phyloP scores from a whole-genome alignment of 176 grass and related monocot genomes.

The Phyllostachys edulis region DNA sequence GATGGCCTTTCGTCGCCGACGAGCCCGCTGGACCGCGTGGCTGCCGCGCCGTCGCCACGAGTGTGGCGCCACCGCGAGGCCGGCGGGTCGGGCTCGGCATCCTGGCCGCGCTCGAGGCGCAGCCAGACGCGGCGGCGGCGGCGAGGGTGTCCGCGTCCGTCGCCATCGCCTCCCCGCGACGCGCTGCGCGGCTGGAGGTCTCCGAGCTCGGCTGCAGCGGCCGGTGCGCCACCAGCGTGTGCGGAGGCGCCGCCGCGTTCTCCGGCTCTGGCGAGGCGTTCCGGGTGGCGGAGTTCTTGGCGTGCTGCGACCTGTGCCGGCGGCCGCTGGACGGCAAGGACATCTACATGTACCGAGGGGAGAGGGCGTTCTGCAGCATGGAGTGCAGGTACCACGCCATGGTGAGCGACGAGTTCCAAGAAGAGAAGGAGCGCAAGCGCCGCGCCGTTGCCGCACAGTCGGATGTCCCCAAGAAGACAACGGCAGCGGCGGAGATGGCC shows the following conservation, averaged over 20 bases:
- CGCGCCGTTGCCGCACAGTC: neutral
- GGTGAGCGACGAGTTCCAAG: slow-evolving; percentile 66
- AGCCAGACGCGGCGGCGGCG: neutral
- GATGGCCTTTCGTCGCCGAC: slow-evolving; percentile 41
- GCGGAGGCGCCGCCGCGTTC: neutral
- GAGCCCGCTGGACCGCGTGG: slow-evolving; percentile 55
- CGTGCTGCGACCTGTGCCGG: slow-evolving; percentile 61
- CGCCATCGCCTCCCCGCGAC: slow-evolving; percentile 26
- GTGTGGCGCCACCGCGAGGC: slow-evolving; percentile 53
- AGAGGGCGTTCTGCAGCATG: slow-evolving; percentile 93
- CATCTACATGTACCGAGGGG: slow-evolving; percentile 92
- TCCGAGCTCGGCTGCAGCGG: slow-evolving; percentile 62
- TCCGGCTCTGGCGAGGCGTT: slow-evolving; percentile 18
- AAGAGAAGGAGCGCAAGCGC: slow-evolving; percentile 55
- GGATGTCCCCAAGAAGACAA: neutral
- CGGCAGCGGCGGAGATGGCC: slow-evolving; percentile 24
- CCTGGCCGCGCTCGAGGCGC: slow-evolving; percentile 60
- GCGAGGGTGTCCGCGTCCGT: neutral
- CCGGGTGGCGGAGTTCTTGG: slow-evolving; percentile 68
- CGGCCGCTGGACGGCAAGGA: slow-evolving; percentile 75
- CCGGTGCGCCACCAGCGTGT: slow-evolving; percentile 47
- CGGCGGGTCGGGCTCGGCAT: slow-evolving; percentile 78
- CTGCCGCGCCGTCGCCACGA: slow-evolving; percentile 2
- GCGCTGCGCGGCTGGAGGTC: slow-evolving; percentile 49
- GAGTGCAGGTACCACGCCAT: slow-evolving; percentile 89